Evolutionary conservation across 1,139 yeast genomes (phyloP).

Genomic region (Taiozyma sp.): DNA sequence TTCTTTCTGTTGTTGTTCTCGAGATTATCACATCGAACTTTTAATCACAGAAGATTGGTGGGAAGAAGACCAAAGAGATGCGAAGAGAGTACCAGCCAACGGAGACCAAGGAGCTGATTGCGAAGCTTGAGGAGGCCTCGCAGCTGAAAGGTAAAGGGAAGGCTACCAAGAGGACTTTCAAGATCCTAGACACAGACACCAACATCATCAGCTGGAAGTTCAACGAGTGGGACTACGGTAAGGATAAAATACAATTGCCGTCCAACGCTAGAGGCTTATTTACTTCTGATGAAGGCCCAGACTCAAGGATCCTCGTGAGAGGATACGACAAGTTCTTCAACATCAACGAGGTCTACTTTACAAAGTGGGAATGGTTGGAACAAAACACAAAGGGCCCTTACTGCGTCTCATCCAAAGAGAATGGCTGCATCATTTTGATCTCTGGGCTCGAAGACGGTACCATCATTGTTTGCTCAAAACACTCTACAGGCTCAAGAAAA

Average conservation of each 20-base stretch:
- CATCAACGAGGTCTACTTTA: constrained; percentile 55
- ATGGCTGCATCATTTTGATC: constrained; percentile 88
- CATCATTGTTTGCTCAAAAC: constrained; percentile 80
- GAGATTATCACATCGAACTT: too few relatives aligned
- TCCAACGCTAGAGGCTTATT: constrained; percentile 83
- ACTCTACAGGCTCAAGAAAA: constrained; percentile 70
- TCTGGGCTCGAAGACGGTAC: constrained; percentile 75
- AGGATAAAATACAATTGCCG: constrained; percentile 52
- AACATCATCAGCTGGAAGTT: constrained; percentile 65
- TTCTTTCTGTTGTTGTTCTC: too few relatives aligned
- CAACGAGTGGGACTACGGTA: constrained; percentile 83
- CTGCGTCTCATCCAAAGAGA: constrained; percentile 77
- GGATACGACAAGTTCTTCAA: constrained; percentile 97
- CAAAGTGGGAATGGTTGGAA: constrained; percentile 45
- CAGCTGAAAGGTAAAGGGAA: constrained; percentile 29
- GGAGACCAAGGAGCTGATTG: constrained; percentile 20
- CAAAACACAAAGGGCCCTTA: constrained; percentile 68
- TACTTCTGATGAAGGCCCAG: constrained; percentile 38
- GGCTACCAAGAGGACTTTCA: constrained; percentile 31
- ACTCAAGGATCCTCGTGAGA: constrained; percentile 54
- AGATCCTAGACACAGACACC: constrained; percentile 26
- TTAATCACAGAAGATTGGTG: background rate
- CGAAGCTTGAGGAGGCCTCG: constrained; percentile 26
- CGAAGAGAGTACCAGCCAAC: constrained; percentile 10
- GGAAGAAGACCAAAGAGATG: constrained; percentile 2